phyloP scores from a whole-genome alignment of 371 early-diverging fungal genomes.

The Lichtheimia hyalospora region DNA sequence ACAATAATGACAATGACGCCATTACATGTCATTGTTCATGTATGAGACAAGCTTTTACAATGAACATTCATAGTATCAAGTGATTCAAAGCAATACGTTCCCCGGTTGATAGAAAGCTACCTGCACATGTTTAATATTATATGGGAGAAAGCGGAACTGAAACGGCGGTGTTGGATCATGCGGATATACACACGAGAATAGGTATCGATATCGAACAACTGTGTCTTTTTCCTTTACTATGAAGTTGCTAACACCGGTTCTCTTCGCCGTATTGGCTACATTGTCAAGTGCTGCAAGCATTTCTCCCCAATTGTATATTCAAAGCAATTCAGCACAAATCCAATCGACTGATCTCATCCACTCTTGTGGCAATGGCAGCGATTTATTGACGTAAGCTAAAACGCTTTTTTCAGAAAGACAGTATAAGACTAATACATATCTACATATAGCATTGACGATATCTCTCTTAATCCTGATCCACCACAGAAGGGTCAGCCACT shows the following conservation, averaged over 20 bases:
- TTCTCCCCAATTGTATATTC: neutral
- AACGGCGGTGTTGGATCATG: no score
- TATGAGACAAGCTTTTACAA: no score
- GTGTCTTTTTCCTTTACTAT: neutral
- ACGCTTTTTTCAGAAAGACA: neutral
- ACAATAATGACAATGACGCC: no score
- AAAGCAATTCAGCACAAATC: constrained; percentile 4
- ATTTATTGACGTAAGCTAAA: constrained; percentile 15
- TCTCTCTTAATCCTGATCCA: constrained; percentile 56
- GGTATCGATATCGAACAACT: neutral
- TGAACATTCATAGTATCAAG: no score
- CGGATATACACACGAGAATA: no score
- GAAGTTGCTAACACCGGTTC: neutral
- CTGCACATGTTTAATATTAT: no score
- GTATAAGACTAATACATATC: neutral
- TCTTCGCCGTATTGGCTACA: neutral
- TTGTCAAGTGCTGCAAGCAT: neutral
- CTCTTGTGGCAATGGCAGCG: constrained; percentile 3
- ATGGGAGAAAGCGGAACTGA: no score
- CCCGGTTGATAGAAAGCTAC: no score
- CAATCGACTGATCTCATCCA: constrained; percentile 7
- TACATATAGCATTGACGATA: constrained; percentile 36
- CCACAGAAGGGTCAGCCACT: constrained; percentile 46
- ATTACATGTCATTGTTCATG: no score
- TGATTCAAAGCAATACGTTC: no score